Percentiles rank a stretch among this genome's conserved stretches.
phyloP scores from a whole-genome alignment of 2,329 filamentous ascomycete genomes.

The Aspergillus uvarum region DNA sequence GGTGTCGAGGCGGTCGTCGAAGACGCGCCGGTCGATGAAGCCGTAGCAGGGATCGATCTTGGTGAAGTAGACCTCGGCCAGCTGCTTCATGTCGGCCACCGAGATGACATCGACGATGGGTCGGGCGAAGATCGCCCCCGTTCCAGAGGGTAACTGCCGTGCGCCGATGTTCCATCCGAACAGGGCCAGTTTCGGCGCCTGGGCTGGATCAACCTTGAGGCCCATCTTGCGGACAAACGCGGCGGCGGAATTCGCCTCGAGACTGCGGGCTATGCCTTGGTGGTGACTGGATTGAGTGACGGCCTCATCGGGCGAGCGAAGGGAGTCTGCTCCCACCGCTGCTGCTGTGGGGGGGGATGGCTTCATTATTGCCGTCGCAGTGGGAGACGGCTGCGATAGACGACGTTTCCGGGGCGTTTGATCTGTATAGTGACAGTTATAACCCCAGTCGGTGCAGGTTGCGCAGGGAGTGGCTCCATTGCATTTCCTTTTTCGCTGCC shows the following conservation, averaged over 20 bases:
- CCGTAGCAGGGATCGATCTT: constrained; percentile 55
- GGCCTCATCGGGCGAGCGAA: constrained; percentile 9
- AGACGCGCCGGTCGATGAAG: constrained; percentile 40
- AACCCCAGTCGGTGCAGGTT: constrained; percentile 31
- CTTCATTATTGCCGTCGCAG: not conserved
- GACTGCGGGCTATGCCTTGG: constrained; percentile 4
- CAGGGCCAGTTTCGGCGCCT: constrained; percentile 52
- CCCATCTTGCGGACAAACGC: constrained; percentile 55
- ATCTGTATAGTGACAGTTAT: constrained; percentile 27
- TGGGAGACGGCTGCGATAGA: constrained; percentile 9
- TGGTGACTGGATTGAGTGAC: constrained; percentile 1
- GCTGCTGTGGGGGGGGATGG: constrained; percentile 3
- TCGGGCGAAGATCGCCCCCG: constrained; percentile 6
- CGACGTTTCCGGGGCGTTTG: not conserved
- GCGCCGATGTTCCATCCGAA: constrained; percentile 56
- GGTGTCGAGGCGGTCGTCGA: constrained; percentile 22
- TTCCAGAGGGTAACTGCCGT: constrained; percentile 23
- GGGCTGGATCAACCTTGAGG: constrained; percentile 52
- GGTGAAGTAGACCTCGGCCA: constrained; percentile 51
- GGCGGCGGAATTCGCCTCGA: constrained; percentile 57
- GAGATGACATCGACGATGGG: constrained; percentile 49
- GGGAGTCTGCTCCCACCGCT: not conserved
- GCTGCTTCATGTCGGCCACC: constrained; percentile 44
- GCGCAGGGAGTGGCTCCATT: constrained; percentile 27
- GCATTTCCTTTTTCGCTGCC: constrained; percentile 33